These are phyloP conservation scores for Paraleonurus japonicus DNA, from an alignment of 257 asterid species.

Conservation along the genomic window DNA sequence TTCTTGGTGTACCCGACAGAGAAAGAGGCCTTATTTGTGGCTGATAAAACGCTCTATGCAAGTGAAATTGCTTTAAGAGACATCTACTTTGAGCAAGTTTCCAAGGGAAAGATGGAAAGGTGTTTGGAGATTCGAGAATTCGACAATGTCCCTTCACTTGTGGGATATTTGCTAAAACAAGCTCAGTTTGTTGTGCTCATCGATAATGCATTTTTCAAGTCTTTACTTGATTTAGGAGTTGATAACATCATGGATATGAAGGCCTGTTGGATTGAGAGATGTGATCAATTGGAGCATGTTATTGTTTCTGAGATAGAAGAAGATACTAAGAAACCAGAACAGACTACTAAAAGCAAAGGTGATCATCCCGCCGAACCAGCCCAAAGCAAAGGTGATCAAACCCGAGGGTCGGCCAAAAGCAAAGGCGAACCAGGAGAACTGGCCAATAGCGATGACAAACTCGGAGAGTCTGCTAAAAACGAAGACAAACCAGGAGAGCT, in stretches of 20 bases:
- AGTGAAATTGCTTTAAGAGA: conserved; percentile 26
- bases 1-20: conserved; percentile 33
- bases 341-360: background rate
- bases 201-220: conserved; percentile 23
- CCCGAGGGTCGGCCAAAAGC: background rate
- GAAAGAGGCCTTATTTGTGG: background rate
- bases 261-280: conserved; percentile 48
- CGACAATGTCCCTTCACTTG: conserved; percentile 18
- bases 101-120: background rate
- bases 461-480: background rate
- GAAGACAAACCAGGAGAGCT: background rate
- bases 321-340: background rate
- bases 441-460: background rate
- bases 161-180: conserved; percentile 16
- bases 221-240: conserved; percentile 22
- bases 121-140: conserved; percentile 42
- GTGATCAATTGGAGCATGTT: conserved; percentile 34
- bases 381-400: background rate
- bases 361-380: background rate
- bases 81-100: conserved; percentile 9
- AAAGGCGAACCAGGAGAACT: background rate
- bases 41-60: conserved; percentile 7
- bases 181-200: conserved; percentile 27
- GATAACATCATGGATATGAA: conserved; percentile 21
- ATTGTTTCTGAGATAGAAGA: conserved; percentile 13